These are phyloP conservation scores for Boletus sp. DNA, from an alignment of 1,284 basidiomycete species.

Conservation along the genomic window DNA sequence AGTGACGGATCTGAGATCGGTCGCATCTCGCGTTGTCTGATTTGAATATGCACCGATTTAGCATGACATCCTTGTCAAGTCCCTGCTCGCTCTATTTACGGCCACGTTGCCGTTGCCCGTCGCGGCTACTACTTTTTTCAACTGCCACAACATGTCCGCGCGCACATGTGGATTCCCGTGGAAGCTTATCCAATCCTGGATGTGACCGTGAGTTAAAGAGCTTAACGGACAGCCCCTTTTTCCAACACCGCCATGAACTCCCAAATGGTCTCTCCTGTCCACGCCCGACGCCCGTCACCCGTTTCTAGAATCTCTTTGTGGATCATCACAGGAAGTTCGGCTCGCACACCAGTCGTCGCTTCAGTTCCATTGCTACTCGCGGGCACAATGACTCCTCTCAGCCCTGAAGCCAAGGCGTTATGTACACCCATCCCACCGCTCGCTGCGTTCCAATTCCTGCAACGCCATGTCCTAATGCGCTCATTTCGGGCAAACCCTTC, in stretches of 20 bases:
- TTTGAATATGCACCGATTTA: conserved; percentile 35
- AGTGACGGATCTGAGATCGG: conserved; percentile 37
- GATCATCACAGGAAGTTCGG: conserved; percentile 25
- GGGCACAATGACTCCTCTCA: conserved; percentile 2
- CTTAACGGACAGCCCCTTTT: conserved; percentile 35
- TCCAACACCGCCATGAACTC: conserved; percentile 17
- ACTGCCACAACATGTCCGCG: conserved; percentile 32
- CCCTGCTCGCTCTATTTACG: conserved; percentile 39
- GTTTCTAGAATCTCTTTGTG: conserved; percentile 20
- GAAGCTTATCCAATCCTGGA: conserved; percentile 35
- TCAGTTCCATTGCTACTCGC: conserved; percentile 9
- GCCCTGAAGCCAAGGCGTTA: conserved; percentile 17
- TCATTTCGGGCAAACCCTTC: conserved; percentile 28
- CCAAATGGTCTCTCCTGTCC: no score
- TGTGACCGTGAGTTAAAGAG: conserved; percentile 35
- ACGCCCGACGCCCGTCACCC: conserved; percentile 9
- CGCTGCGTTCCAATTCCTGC: conserved; percentile 19
- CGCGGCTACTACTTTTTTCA: conserved; percentile 30
- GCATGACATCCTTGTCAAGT: conserved; percentile 33
- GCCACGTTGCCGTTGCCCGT: conserved; percentile 44
- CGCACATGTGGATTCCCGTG: conserved; percentile 32
- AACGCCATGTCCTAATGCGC: conserved; percentile 22
- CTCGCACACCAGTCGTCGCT: background rate
- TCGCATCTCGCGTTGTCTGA: conserved; percentile 40
- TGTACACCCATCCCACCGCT: conserved; percentile 13